These are phyloP conservation scores for Tolypocladium capitatum DNA, from an alignment of 2,329 filamentous ascomycete genomes.

Conservation along the genomic window DNA sequence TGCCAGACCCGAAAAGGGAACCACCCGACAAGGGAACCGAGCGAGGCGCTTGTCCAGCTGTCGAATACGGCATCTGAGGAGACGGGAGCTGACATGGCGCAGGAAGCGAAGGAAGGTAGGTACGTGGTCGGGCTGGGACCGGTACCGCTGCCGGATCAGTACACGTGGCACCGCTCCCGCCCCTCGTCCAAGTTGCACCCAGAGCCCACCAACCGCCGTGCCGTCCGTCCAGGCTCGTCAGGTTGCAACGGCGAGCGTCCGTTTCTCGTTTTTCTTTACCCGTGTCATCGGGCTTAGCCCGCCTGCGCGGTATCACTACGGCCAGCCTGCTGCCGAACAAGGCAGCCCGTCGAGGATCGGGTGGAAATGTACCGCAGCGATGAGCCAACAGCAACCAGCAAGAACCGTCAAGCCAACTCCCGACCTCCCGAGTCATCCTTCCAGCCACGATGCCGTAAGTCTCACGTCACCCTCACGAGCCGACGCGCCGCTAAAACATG, in stretches of 20 bases:
- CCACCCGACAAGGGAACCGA: no score
- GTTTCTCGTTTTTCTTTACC: neutral
- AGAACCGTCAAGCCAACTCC: neutral
- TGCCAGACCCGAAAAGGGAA: neutral
- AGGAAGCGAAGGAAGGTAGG: neutral
- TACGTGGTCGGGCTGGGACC: neutral
- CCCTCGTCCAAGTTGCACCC: neutral
- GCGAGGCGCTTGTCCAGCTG: neutral
- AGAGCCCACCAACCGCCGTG: neutral
- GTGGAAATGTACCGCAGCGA: neutral
- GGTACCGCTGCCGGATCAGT: no score
- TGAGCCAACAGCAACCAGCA: neutral
- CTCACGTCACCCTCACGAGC: no score
- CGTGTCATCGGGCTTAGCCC: no score
- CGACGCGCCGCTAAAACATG: no score
- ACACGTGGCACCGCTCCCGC: neutral
- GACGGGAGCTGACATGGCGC: neutral
- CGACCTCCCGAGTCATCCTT: neutral
- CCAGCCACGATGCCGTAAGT: no score
- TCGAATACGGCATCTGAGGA: neutral
- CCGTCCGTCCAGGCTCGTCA: no score
- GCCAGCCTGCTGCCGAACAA: no score
- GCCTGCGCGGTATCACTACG: no score
- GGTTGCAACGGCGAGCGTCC: neutral
- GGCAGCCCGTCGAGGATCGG: no score